Percentiles rank a stretch among this genome's conserved stretches.
These are phyloP conservation scores for Aspergillus ochraceoroseus DNA, from an alignment of 2,329 filamentous ascomycete species.

Conservation along the genomic window DNA sequence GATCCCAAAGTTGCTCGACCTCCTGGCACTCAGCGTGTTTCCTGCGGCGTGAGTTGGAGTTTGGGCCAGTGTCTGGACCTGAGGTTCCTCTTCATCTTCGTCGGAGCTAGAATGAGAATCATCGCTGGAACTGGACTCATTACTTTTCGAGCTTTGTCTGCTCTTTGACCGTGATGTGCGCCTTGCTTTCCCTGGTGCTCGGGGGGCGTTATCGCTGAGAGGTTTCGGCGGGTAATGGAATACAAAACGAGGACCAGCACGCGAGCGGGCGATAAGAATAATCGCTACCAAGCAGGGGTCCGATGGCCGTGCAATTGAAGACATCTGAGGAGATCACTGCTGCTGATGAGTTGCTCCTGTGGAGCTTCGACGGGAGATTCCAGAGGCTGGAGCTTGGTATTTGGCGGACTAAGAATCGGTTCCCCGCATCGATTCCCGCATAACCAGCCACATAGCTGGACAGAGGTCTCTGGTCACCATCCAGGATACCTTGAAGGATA, in stretches of 20 bases:
- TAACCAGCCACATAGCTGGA: no score
- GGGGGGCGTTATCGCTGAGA: constrained; percentile 38
- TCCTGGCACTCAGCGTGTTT: constrained; percentile 25
- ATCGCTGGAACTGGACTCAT: constrained; percentile 39
- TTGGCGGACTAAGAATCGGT: no score
- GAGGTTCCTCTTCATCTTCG: constrained; percentile 38
- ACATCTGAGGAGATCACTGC: constrained; percentile 34
- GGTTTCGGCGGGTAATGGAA: constrained; percentile 75
- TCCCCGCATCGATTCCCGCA: no score
- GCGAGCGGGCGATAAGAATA: constrained; percentile 68
- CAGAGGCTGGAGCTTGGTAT: no score
- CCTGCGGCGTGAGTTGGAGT: constrained; percentile 20
- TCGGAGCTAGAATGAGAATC: constrained; percentile 39
- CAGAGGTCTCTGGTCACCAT: no score
- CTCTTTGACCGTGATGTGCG: constrained; percentile 33
- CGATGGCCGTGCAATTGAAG: constrained; percentile 45
- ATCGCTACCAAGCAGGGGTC: constrained; percentile 62
- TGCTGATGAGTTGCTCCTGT: constrained; percentile 16
- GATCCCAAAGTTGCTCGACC: constrained; percentile 33
- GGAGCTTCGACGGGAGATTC: constrained; percentile 6
- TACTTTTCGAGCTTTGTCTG: constrained; percentile 30
- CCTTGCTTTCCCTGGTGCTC: constrained; percentile 33
- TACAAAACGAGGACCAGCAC: constrained; percentile 74
- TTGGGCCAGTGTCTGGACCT: constrained; percentile 12
- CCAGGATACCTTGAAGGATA: no score